A percentile compares a stretch with the other conserved stretches of the same genome.
Evolutionary conservation across 352 stramenopile genomes (phyloP).

Genomic region (Stephanocyclus meneghinianus): DNA sequence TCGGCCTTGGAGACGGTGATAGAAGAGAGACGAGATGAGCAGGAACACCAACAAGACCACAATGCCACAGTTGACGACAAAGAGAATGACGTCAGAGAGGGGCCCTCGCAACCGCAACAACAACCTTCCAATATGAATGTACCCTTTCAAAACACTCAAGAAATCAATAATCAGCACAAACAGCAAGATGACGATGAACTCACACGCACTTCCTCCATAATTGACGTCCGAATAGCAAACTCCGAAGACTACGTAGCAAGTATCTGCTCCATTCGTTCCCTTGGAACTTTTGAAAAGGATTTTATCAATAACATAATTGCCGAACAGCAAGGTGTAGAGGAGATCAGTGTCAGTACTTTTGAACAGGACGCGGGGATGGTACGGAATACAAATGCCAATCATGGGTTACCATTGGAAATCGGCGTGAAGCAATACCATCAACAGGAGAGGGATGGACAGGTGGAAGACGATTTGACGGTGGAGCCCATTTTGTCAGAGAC

Average conservation of each 20-base stretch:
- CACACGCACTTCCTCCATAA: constrained; percentile 38
- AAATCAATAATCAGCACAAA: not conserved
- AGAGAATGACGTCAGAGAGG: not conserved
- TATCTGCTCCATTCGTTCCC: constrained; percentile 36
- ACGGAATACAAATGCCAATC: not conserved
- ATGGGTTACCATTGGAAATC: not conserved
- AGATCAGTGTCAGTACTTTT: constrained; percentile 26
- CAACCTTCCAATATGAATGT: not conserved
- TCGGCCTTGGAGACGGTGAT: not conserved
- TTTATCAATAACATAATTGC: constrained; percentile 49
- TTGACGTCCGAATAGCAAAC: constrained; percentile 33
- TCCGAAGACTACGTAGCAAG: constrained; percentile 29
- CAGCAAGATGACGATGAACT: constrained; percentile 10
- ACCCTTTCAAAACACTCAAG: not conserved
- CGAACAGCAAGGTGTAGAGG: constrained; percentile 12
- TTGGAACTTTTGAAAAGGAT: constrained; percentile 43
- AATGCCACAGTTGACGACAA: not conserved
- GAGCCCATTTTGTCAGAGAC: constrained; percentile 27
- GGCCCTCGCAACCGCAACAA: not conserved
- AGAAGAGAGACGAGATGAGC: not conserved
- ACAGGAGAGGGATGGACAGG: not conserved
- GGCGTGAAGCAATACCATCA: constrained; percentile 11
- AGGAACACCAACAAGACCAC: too few species aligned
- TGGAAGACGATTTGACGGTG: constrained; percentile 30
- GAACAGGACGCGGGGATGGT: constrained; percentile 17